Base-by-base conservation (phyloP, 73 alveolate genomes). In the Tetrahymena thermophila region DNA sequence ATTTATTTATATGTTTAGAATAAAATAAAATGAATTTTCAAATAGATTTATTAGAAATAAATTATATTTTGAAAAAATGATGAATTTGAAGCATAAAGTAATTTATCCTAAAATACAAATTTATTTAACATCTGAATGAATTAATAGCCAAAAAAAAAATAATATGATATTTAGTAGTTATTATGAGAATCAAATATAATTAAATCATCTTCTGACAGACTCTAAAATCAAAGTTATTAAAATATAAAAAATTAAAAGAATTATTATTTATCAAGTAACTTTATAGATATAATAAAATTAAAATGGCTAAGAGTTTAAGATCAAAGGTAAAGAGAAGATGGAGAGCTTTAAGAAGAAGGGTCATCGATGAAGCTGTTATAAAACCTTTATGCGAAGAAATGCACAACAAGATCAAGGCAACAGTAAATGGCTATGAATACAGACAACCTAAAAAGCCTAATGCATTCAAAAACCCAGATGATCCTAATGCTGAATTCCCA, bases 241-340 rank as follows among this genome's bases (percentile, higher is more conserved):
- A 71, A 71, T 31, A 71, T 31, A 71, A 71, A 71, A 71, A 71
- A 71, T 71, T 71, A 71, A 71, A 71, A 71, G 89, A 71, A 71
- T 28, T 71, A n/a, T 71, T 71, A 71, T 71, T 28, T 28, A 71
- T n/a, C 35, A 71, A 71, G 89, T 34, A 71, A 50, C 11, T 71
- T 28, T 28, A 71, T 71, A 71, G 38, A 71, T 71, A 28, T 71
- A 71, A 71, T 71, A 4, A 71, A 19, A 71, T 28, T 19, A 31
- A 71, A 55, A 95, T 95, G 97, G 97, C 97, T 55, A 95, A 95
- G 94, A 85, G 95, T 85, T 93, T 85, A 93, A 85, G 97, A 95
- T 95, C 97, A 34, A 95, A 95, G 55, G 97, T 95, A 38, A 95
- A 71, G 97, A 93, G 97, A 43, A 85, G 97, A 95, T 95, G 97